Evolutionary conservation across 163 green algal genomes (phyloP).

Genomic region (Scenedesmus sp.): DNA sequence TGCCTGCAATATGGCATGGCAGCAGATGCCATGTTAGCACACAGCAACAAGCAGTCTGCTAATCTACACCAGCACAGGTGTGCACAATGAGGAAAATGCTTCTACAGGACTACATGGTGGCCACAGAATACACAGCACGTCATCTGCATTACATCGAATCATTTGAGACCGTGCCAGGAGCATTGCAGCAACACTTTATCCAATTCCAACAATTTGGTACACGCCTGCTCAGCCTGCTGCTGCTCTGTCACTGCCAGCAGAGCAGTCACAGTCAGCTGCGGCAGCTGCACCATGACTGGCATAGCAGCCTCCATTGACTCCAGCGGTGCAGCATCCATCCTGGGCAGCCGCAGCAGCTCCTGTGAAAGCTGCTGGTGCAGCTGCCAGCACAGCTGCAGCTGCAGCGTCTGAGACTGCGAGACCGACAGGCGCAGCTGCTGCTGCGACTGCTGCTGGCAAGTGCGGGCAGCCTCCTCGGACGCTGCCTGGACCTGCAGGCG

Average conservation of each 20-base stretch:
- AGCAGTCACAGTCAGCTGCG: not conserved
- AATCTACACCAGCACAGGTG: no score
- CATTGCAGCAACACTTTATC: no score
- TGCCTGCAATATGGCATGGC: not conserved
- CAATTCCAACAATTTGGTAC: no score
- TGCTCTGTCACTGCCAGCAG: slow-evolving; percentile 16
- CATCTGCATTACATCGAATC: no score
- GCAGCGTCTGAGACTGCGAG: not conserved
- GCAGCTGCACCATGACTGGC: slow-evolving; percentile 25
- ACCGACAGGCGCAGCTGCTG: slow-evolving; percentile 8
- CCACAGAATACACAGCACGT: no score
- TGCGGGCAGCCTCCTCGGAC: slow-evolving; percentile 3
- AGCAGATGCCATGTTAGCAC: not conserved
- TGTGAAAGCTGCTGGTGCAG: slow-evolving; percentile 26
- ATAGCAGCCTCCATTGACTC: not conserved
- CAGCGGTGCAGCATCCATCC: not conserved
- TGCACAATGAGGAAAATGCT: no score
- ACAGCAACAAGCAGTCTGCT: no score
- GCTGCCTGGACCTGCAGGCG: slow-evolving; percentile 20
- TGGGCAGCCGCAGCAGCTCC: slow-evolving; percentile 20
- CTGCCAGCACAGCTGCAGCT: slow-evolving; percentile 3
- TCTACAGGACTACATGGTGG: no score
- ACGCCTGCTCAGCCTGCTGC: slow-evolving; percentile 21
- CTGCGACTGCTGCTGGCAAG: not conserved
- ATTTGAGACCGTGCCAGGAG: no score